A percentile compares a stretch with the other conserved stretches of the same genome.
Conservation (phyloP, 2,329 filamentous ascomycete species). For the Fusarium sp. region DNA sequence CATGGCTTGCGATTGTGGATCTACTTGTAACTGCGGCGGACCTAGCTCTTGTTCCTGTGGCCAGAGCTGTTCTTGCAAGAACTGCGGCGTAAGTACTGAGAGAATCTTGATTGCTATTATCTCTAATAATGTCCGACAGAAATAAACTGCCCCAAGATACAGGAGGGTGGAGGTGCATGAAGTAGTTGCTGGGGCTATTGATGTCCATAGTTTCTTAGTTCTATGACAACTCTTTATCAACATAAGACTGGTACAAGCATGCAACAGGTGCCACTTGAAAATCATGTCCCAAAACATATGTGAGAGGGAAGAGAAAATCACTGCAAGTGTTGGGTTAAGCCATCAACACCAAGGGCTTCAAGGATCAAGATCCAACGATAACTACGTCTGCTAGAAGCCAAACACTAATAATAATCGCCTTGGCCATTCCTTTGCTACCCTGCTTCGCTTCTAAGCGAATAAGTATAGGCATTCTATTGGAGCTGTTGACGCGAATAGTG, state of each 20-base stretch:
- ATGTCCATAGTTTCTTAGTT: neutral
- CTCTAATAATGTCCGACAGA: neutral
- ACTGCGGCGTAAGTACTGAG: constrained; percentile 6
- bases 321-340: neutral
- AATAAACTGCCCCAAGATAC: neutral
- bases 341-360: neutral
- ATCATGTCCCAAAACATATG: neutral
- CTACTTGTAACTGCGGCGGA: constrained; percentile 3
- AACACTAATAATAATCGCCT: neutral
- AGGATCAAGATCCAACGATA: neutral
- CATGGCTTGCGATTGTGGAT: constrained; percentile 22
- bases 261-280: too few species aligned
- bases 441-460: neutral
- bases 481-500: neutral
- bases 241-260: too few species aligned
- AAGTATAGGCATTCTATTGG: neutral
- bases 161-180: rapidly evolving
- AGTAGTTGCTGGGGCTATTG: rapidly evolving
- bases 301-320: neutral
- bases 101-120: rapidly evolving
- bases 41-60: neutral
- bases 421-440: too few species aligned
- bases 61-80: constrained; percentile 14
- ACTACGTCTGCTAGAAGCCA: too few species aligned
- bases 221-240: neutral